A percentile compares a stretch with the other conserved stretches of the same genome.
phyloP scores from a whole-genome alignment of 129 eudicot genomes.

The Pittosporum tobira region DNA sequence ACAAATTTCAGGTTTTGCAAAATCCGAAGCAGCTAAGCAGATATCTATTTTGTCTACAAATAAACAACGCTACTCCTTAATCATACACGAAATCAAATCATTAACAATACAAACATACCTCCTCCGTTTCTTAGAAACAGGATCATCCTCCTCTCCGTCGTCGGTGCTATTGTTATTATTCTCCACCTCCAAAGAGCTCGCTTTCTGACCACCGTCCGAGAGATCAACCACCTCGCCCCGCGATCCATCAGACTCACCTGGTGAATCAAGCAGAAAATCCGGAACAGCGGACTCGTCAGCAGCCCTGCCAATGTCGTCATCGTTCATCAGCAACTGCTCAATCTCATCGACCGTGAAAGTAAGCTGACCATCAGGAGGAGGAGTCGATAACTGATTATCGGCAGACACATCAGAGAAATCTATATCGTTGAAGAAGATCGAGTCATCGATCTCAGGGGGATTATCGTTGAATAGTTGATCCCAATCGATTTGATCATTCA shows the following conservation, averaged over 20 bases:
- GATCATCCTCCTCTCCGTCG: slow-evolving; percentile 4
- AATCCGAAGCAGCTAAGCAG: no score
- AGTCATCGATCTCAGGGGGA: background rate
- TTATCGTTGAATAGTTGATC: background rate
- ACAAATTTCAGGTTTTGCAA: no score
- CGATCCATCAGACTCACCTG: slow-evolving; percentile 2
- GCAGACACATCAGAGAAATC: background rate
- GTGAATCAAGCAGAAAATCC: background rate
- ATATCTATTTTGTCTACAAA: no score
- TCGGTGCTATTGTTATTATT: background rate
- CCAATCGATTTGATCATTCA: background rate
- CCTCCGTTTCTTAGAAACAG: background rate
- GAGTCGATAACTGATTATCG: background rate
- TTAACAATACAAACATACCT: slow-evolving; percentile 2
- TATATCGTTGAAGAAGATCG: background rate
- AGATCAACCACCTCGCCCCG: background rate
- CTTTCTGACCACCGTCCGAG: background rate
- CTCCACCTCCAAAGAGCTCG: slow-evolving; percentile 1
- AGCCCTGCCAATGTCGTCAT: background rate
- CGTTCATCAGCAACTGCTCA: slow-evolving; percentile 5
- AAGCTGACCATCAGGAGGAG: background rate
- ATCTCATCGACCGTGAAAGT: background rate
- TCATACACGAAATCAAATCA: background rate
- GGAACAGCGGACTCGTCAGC: background rate
- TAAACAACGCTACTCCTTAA: background rate